phyloP scores from a whole-genome alignment of 257 asterid species.

The Mentha longifolia region DNA sequence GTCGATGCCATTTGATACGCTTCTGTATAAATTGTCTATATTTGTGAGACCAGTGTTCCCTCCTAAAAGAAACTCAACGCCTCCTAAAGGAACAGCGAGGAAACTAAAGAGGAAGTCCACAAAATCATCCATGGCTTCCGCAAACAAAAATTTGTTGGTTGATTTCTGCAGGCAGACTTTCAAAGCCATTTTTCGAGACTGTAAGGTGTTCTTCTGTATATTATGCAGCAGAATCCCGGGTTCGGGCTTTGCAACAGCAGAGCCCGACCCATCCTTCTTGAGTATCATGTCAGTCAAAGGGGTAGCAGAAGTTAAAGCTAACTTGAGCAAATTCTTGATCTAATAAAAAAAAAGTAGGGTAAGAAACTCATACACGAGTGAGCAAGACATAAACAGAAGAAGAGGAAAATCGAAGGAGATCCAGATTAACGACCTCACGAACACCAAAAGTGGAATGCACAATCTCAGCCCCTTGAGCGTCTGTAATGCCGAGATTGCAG shows the following conservation, averaged over 20 bases:
- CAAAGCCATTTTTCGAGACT: not conserved
- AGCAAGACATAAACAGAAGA: no score
- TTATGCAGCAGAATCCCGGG: no score
- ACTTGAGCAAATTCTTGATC: not conserved
- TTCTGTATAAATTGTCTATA: conserved; percentile 32
- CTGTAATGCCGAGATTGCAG: no score
- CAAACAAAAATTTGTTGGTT: conserved; percentile 27
- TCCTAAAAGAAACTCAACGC: no score
- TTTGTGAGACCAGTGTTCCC: not conserved
- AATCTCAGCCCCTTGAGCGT: no score
- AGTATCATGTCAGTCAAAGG: not conserved
- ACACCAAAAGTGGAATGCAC: no score
- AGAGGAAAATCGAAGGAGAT: no score
- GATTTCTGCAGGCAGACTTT: conserved; percentile 26
- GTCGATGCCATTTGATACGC: not conserved
- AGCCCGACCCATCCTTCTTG: not conserved
- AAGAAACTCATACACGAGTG: no score
- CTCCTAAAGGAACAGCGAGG: conserved; percentile 24
- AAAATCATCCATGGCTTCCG: conserved; percentile 18
- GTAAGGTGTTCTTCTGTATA: not conserved
- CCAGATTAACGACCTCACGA: no score
- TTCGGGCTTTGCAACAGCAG: not conserved
- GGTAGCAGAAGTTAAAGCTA: not conserved
- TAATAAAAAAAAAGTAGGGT: no score
- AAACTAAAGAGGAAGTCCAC: conserved; percentile 26